These are phyloP conservation scores for Xylaria sp. DNA, from an alignment of 2,329 filamentous ascomycete species.

Conservation along the genomic window DNA sequence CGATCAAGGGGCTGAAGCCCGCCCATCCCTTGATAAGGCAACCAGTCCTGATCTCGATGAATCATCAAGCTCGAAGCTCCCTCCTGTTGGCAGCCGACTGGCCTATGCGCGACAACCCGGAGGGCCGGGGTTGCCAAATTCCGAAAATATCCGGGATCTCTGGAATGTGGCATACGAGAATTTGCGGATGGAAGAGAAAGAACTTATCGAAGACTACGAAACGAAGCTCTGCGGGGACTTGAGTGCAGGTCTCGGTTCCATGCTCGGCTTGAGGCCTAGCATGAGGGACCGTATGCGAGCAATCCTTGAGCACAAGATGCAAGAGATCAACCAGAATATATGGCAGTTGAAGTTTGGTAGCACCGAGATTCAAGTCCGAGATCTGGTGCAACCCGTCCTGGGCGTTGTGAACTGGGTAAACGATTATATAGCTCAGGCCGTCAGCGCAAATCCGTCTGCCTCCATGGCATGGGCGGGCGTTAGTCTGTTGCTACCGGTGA, in stretches of 20 bases:
- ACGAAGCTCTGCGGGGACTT: not conserved
- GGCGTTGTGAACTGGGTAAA: not conserved
- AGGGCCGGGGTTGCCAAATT: too few relatives aligned
- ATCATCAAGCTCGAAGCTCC: too few relatives aligned
- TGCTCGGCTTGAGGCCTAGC: not conserved
- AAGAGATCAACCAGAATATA: not conserved
- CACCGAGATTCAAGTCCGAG: not conserved
- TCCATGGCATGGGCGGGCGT: slow-evolving; percentile 6
- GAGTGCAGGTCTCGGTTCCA: not conserved
- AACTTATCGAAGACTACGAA: not conserved
- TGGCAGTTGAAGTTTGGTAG: slow-evolving; percentile 6
- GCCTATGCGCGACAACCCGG: too few relatives aligned
- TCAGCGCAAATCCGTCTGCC: not conserved
- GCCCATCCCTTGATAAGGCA: too few relatives aligned
- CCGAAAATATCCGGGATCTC: slow-evolving; percentile 3
- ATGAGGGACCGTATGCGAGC: not conserved
- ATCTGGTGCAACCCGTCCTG: not conserved
- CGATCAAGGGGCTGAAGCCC: too few relatives aligned
- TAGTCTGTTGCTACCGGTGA: not conserved
- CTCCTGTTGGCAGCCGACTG: too few relatives aligned
- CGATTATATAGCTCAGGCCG: not conserved
- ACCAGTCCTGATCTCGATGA: too few relatives aligned
- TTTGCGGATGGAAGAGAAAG: not conserved
- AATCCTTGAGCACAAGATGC: not conserved
- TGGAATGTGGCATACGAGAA: slow-evolving; percentile 5